Evolutionary conservation across 345 rosid species (phyloP), one percentile per base, ranked within the genome.

Genomic region (Corymbia maculata): DNA sequence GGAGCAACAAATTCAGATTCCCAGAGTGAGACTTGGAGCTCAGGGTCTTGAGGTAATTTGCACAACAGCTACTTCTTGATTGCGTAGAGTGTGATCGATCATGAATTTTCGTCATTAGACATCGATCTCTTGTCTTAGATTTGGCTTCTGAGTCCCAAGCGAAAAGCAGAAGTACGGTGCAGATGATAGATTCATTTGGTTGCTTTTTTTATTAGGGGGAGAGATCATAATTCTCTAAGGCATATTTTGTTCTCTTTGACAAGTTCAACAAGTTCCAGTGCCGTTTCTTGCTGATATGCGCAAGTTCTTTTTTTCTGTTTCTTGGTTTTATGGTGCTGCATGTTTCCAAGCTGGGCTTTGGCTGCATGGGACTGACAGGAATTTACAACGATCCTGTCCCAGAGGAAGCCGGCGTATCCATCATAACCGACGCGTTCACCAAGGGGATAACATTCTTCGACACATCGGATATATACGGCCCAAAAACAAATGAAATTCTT

Each of bases 371-470:
- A 50, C 90, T 79, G 9, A 52, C 68, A 14, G 86, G 88, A 7
- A 13, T 26, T 36, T 89, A 89, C 86, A 89, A 52, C 28, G 85
- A 68, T 30, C 88, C 90, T 45, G 52, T 89, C 49, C 57, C 80
- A 6, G 90, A 89, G 21, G 79, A 86, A 17, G 88, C 13, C 30
- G 88, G 88, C 75, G 15, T 86, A 51, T 89, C 90, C 2, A 53
- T 89, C 44, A 86, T 89, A 75, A 85, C 49, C 8, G 21, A 89
- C 36, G 88, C 88, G 3, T 89, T 68, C 80, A 8, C 45, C 24
- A 79, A 30, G 32, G 90, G 90, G 50, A 55, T 89, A 32, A 89
- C 90, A 19, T 89, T 89, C 52, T 86, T 88, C 52, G 89, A 88
- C 30, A 88, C 85, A 6, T 64, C 88, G 3, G 87, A 88, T 28